These are phyloP conservation scores for Calvatia gigantea DNA, from an alignment of 768 basidiomycete species.

Conservation along the genomic window DNA sequence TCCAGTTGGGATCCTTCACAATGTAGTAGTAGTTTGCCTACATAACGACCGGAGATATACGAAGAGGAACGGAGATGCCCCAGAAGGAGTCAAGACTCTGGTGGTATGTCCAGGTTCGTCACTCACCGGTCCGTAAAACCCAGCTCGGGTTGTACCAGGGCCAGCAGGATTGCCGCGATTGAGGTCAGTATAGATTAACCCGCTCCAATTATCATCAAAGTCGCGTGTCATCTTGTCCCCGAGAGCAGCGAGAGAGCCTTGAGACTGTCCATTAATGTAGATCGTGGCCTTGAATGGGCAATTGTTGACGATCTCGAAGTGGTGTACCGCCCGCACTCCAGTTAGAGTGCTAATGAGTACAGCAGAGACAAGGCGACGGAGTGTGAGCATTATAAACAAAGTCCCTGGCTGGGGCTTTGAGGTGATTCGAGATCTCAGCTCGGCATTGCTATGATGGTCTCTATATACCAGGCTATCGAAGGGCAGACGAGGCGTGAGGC, in stretches of 20 bases:
- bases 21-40: constrained; percentile 23
- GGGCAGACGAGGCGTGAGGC: no score
- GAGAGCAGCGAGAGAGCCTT: constrained; percentile 17
- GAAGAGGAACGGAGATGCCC: background rate
- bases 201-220: constrained; percentile 19
- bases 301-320: constrained; percentile 23
- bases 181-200: constrained; percentile 23
- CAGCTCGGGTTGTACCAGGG: constrained; percentile 21
- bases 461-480: no score
- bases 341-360: background rate
- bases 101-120: no score
- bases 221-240: constrained; percentile 16
- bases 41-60: background rate
- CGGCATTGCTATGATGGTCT: no score
- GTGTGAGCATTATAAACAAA: background rate
- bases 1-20: constrained; percentile 20
- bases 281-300: constrained; percentile 21
- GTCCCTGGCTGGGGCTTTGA: background rate
- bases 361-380: background rate
- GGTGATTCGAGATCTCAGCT: background rate
- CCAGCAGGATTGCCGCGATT: constrained; percentile 21
- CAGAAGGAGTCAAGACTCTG: background rate
- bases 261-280: constrained; percentile 21
- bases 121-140: constrained; percentile 19
- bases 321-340: constrained; percentile 8